Base-by-base conservation (phyloP, 2,329 filamentous ascomycete genomes). In the Monosporascus ibericus region DNA sequence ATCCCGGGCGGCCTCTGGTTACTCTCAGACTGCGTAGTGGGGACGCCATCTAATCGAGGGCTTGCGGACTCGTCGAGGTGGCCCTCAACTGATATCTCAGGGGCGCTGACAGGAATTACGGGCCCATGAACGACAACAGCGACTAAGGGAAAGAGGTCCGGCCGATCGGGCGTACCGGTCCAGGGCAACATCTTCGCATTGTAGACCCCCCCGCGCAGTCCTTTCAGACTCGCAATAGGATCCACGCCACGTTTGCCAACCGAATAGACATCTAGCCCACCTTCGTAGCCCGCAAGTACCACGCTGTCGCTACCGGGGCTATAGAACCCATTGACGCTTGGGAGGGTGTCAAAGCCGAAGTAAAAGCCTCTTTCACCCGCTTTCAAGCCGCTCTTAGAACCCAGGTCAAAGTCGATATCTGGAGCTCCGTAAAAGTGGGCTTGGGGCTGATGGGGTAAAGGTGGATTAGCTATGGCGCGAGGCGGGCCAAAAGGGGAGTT, bases 151-250 rank as follows among this genome's bases (percentile, higher is more conserved):
- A 86, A 84, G 18, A 81, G 70, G 15, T 77, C 72, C 8, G 77
- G 72, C 36, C 77, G 73, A 50, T 85, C 80, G 48, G 73, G 72
- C 7, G 73, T 68, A 25, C 78, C 70, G 18, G 76, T 81, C 80
- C 86, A 90, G 1, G 88, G 85, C 48, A 96, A 70, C 24, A 96
- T 83, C 69, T 92, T 95, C 51, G 92, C 92, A 58, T 87, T 81
- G 57, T 90, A 76, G 1, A 96, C 88, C 22, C 85, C 85, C 40
- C 92, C 92, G 61, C 85, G 82, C 27, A 96, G 75, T 5, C 89
- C 90, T 63, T 87, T 86, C 47, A 96, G 72, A 52, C 82, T 82
- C 20, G 85, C 85, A 30, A 90, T 72, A 22, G 82, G 77, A 51
- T 90, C 86, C 50, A 90, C 69, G 48, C 87, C 87, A 55, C 85